phyloP scores from a whole-genome alignment of 768 basidiomycete genomes.

The Pisolithus tinctorius region DNA sequence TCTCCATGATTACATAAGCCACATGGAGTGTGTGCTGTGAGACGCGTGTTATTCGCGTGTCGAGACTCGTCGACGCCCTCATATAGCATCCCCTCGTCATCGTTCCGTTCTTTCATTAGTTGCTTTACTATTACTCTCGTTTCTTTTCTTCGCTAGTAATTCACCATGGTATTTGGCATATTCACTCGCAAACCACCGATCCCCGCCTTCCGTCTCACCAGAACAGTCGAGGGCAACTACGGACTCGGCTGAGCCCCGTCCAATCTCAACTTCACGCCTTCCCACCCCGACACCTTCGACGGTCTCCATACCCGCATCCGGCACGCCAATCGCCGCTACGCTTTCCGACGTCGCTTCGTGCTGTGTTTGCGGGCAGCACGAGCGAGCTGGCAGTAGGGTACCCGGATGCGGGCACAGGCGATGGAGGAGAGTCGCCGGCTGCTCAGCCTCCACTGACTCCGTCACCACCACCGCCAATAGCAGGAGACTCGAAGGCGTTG shows the following conservation, averaged over 20 bases:
- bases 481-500: conserved; percentile 37
- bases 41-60: too few species aligned
- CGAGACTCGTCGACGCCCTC: too few species aligned
- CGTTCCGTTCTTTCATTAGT: too few species aligned
- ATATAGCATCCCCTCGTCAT: too few species aligned
- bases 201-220: conserved; percentile 1
- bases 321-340: conserved; percentile 18
- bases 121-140: too few species aligned
- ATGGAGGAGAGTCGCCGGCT: conserved; percentile 7
- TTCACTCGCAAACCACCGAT: conserved; percentile 29
- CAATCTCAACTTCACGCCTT: conserved; percentile 25
- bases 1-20: too few species aligned
- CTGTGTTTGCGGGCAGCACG: conserved; percentile 14
- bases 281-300: conserved; percentile 44
- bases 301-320: conserved; percentile 32
- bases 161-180: conserved; percentile 36
- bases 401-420: conserved; percentile 7
- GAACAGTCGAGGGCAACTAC: conserved; percentile 4
- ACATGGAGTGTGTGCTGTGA: too few species aligned
- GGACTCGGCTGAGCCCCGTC: background rate
- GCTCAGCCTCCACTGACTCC: conserved; percentile 25
- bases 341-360: conserved; percentile 10
- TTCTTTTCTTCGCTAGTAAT: too few species aligned
- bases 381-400: conserved; percentile 15
- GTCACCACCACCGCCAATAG: conserved; percentile 32